These are phyloP conservation scores for Batrachochytrium dendrobatidis DNA, from an alignment of 371 early-diverging fungal species.

Conservation along the genomic window DNA sequence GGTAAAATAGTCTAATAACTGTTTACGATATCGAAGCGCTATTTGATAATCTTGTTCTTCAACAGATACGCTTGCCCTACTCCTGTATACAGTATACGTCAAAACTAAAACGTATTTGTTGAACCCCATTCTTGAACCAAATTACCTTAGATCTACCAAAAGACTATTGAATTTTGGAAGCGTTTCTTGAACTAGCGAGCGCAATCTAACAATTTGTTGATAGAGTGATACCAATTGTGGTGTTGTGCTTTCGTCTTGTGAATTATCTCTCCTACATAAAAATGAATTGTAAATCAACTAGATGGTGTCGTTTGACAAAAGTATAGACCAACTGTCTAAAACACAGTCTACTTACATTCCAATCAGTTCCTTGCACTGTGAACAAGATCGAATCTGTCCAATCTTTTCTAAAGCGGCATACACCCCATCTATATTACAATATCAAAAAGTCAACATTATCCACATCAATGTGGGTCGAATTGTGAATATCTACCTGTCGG, in stretches of 20 bases:
- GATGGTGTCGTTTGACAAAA: too few species aligned
- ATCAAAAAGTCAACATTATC: too few species aligned
- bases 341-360: conserved; percentile 15
- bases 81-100: conserved; percentile 12
- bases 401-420: neutral
- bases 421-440: too few species aligned
- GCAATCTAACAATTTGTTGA: conserved; percentile 13
- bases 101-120: too few species aligned
- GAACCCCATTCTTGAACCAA: too few species aligned
- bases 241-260: too few species aligned
- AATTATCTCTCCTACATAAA: too few species aligned
- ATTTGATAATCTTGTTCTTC: conserved; percentile 34
- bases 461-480: too few species aligned
- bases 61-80: conserved; percentile 11
- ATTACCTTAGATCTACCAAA: conserved; percentile 26
- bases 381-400: conserved; percentile 26
- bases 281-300: too few species aligned
- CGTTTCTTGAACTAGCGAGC: conserved; percentile 20
- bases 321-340: too few species aligned
- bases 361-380: conserved; percentile 24
- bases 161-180: conserved; percentile 34
- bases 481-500: conserved; percentile 3
- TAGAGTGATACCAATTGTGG: too few species aligned
- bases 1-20: conserved; percentile 33
- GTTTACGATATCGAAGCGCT: conserved; percentile 30